A percentile compares a stretch with the other conserved stretches of the same genome.
Conservation (phyloP, 1,284 basidiomycete genomes). For the Porogramme epimiltina region DNA sequence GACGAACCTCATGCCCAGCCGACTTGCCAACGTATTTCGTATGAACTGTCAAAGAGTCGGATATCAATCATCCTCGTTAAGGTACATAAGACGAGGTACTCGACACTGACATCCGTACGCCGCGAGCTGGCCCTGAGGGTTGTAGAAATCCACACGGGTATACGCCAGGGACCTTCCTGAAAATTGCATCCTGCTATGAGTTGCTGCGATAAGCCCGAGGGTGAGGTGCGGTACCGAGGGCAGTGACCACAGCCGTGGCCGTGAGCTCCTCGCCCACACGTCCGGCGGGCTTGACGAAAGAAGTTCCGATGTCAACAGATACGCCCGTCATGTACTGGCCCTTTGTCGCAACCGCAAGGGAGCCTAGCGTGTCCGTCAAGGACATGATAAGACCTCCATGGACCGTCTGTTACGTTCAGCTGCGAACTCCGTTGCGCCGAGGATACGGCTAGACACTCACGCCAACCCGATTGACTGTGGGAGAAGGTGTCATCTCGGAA, state of each 20-base stretch:
- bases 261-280: constrained; percentile 63
- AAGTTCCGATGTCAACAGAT: constrained; percentile 85
- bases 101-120: constrained; percentile 76
- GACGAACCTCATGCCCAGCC: constrained; percentile 58
- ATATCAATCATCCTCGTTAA: background rate
- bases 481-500: background rate
- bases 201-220: too few relatives aligned
- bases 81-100: background rate
- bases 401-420: constrained; percentile 43
- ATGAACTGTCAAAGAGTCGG: constrained; percentile 55
- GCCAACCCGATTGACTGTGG: constrained; percentile 24
- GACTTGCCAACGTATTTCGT: constrained; percentile 89
- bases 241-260: constrained; percentile 62
- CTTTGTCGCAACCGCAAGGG: constrained; percentile 78
- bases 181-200: background rate
- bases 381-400: constrained; percentile 88
- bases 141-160: constrained; percentile 79
- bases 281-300: constrained; percentile 77
- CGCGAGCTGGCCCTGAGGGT: constrained; percentile 69
- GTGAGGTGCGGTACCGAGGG: constrained; percentile 51
- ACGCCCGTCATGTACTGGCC: constrained; percentile 89
- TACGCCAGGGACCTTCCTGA: constrained; percentile 84
- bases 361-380: constrained; percentile 85
- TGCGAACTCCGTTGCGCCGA: background rate
- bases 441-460: constrained; percentile 4